These are phyloP conservation scores for Mortierella sp. DNA, from an alignment of 371 early-diverging fungal genomes.

Conservation along the genomic window DNA sequence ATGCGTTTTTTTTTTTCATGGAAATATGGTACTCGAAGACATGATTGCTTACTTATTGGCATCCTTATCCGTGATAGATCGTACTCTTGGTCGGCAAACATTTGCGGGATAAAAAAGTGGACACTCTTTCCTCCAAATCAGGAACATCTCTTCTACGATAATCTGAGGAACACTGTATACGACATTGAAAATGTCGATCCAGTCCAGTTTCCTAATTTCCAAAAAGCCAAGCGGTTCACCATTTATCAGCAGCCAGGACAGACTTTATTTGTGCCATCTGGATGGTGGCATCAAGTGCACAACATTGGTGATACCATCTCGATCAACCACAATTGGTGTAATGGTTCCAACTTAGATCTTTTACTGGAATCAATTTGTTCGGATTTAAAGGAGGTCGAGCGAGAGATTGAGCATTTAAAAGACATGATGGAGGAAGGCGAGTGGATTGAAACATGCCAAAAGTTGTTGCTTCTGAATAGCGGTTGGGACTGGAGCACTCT, in stretches of 20 bases:
- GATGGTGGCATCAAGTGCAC: conserved; percentile 83
- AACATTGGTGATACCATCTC: conserved; percentile 81
- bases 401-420: conserved; percentile 68
- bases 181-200: conserved; percentile 70
- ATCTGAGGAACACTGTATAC: conserved; percentile 62
- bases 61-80: conserved; percentile 57
- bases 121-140: conserved; percentile 76
- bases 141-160: conserved; percentile 63
- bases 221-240: conserved; percentile 62
- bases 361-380: conserved; percentile 61
- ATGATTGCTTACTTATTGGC: no score
- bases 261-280: conserved; percentile 80
- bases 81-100: conserved; percentile 84
- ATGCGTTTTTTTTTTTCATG: no score
- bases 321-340: conserved; percentile 84
- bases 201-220: conserved; percentile 63
- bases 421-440: conserved; percentile 61
- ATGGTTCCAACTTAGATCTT: conserved; percentile 67
- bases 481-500: conserved; percentile 71
- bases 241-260: conserved; percentile 73
- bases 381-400: conserved; percentile 65
- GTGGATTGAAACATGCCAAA: conserved; percentile 66
- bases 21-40: no score
- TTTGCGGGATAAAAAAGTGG: conserved; percentile 82
- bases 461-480: conserved; percentile 63